These are phyloP conservation scores for Fusarium metavorans DNA, from an alignment of 2,329 filamentous ascomycete genomes.

Conservation along the genomic window DNA sequence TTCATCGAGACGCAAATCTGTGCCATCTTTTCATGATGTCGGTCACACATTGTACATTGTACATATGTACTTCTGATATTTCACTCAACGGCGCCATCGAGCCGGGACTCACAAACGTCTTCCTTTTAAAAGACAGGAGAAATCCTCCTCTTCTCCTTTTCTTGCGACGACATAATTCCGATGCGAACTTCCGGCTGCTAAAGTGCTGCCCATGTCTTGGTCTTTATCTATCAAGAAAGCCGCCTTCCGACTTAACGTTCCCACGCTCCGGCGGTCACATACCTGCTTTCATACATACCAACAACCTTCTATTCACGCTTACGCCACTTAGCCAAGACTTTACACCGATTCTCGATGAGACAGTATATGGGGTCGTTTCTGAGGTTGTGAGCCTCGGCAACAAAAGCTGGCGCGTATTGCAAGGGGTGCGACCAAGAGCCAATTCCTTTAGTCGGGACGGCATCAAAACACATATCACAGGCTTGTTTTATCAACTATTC, in stretches of 20 bases:
- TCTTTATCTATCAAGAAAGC: background rate
- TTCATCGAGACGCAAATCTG: background rate
- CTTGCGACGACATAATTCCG: background rate
- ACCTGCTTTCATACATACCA: too few species aligned
- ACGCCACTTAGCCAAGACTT: too few species aligned
- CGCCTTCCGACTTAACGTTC: background rate
- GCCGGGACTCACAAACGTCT: background rate
- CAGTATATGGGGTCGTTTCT: background rate
- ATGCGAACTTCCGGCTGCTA: background rate
- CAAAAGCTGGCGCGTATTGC: accelerated
- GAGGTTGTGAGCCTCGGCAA: background rate
- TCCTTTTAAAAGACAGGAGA: background rate
- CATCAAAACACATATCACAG: background rate
- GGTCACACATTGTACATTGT: background rate
- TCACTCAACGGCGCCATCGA: background rate
- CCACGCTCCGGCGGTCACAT: too few species aligned
- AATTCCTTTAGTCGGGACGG: background rate
- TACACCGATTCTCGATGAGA: background rate
- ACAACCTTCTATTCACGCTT: too few species aligned
- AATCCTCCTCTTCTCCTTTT: background rate
- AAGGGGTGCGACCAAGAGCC: background rate
- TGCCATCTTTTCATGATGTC: background rate
- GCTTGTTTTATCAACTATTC: too few species aligned
- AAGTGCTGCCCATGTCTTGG: background rate
- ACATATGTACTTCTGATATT: background rate